phyloP scores from a whole-genome alignment of 305 asterid genomes.

The Fraxinus angustifolia region DNA sequence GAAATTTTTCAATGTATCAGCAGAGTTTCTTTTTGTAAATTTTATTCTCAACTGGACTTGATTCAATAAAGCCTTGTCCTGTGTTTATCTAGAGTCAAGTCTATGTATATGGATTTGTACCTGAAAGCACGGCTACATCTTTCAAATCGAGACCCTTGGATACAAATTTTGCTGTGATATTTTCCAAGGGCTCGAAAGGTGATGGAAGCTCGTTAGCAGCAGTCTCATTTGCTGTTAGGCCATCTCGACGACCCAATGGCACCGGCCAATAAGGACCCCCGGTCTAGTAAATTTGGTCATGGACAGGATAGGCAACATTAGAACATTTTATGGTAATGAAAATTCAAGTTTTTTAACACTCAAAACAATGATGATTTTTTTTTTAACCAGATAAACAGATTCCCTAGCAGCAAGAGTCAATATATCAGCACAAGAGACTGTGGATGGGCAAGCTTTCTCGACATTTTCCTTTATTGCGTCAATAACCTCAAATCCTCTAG shows the following conservation, averaged over 20 bases:
- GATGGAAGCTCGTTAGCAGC: constrained; percentile 73
- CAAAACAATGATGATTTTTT: not conserved
- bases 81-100: not conserved
- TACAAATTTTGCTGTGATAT: constrained; percentile 55
- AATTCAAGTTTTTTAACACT: not conserved
- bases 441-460: constrained; percentile 67
- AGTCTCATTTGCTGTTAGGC: constrained; percentile 49
- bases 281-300: constrained; percentile 27
- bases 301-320: not conserved
- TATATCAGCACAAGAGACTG: constrained; percentile 76
- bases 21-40: not conserved
- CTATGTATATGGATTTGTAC: constrained; percentile 22
- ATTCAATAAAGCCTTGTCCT: not conserved
- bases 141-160: constrained; percentile 60
- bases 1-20: not conserved
- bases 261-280: constrained; percentile 68
- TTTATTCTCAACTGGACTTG: not conserved
- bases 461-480: constrained; percentile 56
- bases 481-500: constrained; percentile 70
- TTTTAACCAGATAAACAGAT: constrained; percentile 54
- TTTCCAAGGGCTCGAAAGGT: constrained; percentile 57
- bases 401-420: constrained; percentile 69
- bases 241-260: constrained; percentile 69
- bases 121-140: constrained; percentile 71
- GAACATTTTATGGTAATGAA: not conserved